phyloP scores from a whole-genome alignment of 2,329 filamentous ascomycete species.

The Epichloe elymi region DNA sequence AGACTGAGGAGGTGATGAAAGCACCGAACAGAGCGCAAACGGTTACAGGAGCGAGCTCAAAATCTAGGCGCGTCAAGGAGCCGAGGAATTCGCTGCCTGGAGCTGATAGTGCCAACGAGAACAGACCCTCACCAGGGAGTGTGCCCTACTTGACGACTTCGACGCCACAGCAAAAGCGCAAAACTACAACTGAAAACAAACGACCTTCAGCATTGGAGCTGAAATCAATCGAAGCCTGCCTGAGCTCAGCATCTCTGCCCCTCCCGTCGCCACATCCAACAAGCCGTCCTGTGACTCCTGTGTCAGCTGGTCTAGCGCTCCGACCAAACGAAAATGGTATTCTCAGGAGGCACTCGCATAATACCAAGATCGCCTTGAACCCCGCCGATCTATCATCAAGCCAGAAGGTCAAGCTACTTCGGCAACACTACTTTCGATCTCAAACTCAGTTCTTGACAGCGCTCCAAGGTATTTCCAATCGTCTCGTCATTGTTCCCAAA shows the following conservation, averaged over 20 bases:
- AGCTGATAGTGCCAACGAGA: constrained; percentile 17
- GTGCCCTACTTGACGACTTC: constrained; percentile 10
- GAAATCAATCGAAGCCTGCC: constrained; percentile 42
- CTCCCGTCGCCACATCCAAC: constrained; percentile 42
- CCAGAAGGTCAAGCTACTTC: constrained; percentile 59
- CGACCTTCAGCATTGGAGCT: constrained; percentile 38
- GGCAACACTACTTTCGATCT: constrained; percentile 73
- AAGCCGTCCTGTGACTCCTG: constrained; percentile 43
- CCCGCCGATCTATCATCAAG: constrained; percentile 47
- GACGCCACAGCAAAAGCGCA: constrained; percentile 14
- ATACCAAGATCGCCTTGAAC: constrained; percentile 41
- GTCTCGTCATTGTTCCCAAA: constrained; percentile 72
- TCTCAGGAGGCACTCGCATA: constrained; percentile 47
- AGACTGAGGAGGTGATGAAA: constrained; percentile 30
- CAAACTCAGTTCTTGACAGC: constrained; percentile 71
- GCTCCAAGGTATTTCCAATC: constrained; percentile 71
- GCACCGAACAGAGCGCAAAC: constrained; percentile 54
- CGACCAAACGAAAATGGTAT: constrained; percentile 34
- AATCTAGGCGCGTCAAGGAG: constrained; percentile 35
- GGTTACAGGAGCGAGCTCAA: constrained; percentile 37
- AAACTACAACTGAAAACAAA: constrained; percentile 25
- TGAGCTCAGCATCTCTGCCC: constrained; percentile 56
- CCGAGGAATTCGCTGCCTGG: constrained; percentile 29
- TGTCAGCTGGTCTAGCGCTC: constrained; percentile 37
- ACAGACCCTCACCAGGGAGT: constrained; percentile 14